Base-by-base conservation (phyloP, 140 eudicot species). In the Senecio squalidus region DNA sequence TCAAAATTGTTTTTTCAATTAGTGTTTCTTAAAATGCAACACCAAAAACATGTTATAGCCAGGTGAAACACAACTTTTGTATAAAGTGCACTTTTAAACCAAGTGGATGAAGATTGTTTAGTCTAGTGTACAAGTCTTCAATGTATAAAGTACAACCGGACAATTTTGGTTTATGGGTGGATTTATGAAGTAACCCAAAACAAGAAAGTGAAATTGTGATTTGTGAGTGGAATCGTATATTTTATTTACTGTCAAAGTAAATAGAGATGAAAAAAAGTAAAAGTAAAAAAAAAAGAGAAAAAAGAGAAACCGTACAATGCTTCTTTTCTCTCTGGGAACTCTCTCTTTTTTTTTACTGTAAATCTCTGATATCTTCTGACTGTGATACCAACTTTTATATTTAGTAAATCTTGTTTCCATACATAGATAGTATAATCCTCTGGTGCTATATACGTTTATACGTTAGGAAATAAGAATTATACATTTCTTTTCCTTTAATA, bases 311-410 rank as follows among this genome's bases (percentile, higher is more conserved):
- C 62, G 77, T 72, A 72, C 67, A 39, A 34, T 70, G 58, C 47
- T 41, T 28, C 20, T 27, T 46, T 50, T 38, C 45, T 24, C 60
- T 51, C 40, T 61, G 49, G 48, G 62, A 57, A 72, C 72, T 72
- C 51, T 26, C 56, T 46, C 72, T 57, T 64, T 70, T 49, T n/a
- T 62, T 64, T 66, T 72, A 56, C 77, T 40, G 62, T 65, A 62
- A 72, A 61, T 17, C 7, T 59, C 66, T 67, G 70, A 29, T 9
- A 27, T 5, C 9, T 51, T 61, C 47, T 31, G 4, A 47, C 16
- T 50, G 60, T 16, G 71, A 43, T 44, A 28, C 21, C 48, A 57
- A 26, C 65, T 21, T 17, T 10, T 46, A 46, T 58, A 47, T 46
- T 58, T 49, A 60, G 67, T n/a, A 55, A 33, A 46, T 18, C 36